Evolutionary conservation across 2,329 filamentous ascomycete genomes (phyloP).

Genomic region (Alternaria ethzedia): DNA sequence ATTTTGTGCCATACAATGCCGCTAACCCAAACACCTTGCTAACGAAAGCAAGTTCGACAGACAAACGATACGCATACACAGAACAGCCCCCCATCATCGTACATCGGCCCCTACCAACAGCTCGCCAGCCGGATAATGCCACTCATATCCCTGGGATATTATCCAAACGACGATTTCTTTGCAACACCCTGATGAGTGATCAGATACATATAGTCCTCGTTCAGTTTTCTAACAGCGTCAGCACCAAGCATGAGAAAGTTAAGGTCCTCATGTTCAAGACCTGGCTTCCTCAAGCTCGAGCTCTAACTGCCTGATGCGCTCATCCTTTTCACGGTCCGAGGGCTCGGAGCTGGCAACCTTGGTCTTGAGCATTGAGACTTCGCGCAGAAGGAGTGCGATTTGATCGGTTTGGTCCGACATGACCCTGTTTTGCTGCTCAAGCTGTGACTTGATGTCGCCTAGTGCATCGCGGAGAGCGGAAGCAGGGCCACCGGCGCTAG

Average conservation of each 20-base stretch:
- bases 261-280: conserved; percentile 31
- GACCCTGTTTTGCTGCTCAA: conserved; percentile 78
- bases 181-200: not conserved
- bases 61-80: conserved; percentile 16
- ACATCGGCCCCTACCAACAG: conserved; percentile 7
- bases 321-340: conserved; percentile 48
- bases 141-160: not conserved
- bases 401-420: conserved; percentile 79
- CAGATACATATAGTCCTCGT: conserved; percentile 2
- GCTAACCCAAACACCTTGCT: conserved; percentile 21
- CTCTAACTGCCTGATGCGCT: conserved; percentile 50
- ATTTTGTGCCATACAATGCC: conserved; percentile 15
- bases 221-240: not conserved
- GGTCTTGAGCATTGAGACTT: conserved; percentile 69
- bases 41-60: conserved; percentile 12
- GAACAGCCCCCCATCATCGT: conserved; percentile 10
- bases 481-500: conserved; percentile 53
- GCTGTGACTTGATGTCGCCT: conserved; percentile 75
- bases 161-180: conserved; percentile 3
- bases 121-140: not conserved
- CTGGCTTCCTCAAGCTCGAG: conserved; percentile 51
- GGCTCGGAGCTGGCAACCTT: conserved; percentile 61
- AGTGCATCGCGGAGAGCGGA: conserved; percentile 70
- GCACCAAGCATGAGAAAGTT: not conserved
- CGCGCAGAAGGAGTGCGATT: conserved; percentile 73